Percentiles rank a stretch among this genome's conserved stretches.
Conservation (phyloP, 495 filamentous ascomycete genomes). For the Neurospora tetraspora region DNA sequence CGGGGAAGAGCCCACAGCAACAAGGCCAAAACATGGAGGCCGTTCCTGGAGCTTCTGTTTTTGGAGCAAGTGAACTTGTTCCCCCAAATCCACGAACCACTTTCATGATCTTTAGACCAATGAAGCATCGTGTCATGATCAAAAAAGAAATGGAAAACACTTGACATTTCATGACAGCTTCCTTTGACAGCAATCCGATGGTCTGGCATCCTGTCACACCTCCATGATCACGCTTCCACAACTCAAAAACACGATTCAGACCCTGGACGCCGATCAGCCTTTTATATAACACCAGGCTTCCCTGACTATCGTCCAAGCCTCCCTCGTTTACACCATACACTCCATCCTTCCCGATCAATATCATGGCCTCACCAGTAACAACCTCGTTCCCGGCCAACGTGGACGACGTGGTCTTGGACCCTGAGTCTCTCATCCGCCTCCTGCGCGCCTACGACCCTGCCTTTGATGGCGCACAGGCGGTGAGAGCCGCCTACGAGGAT, state of each 20-base stretch:
- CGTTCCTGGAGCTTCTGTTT: neutral
- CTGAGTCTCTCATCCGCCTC: slow-evolving; percentile 15
- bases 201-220: neutral
- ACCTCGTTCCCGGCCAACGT: neutral
- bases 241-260: neutral
- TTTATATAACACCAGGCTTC: neutral
- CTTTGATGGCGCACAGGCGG: slow-evolving; percentile 17
- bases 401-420: slow-evolving; percentile 10
- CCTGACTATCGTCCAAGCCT: neutral
- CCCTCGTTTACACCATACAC: neutral
- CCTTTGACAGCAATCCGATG: neutral
- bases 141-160: neutral
- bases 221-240: neutral
- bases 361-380: neutral
- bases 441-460: slow-evolving; percentile 21
- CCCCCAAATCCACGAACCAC: neutral
- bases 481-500: slow-evolving; percentile 14
- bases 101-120: neutral
- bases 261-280: neutral
- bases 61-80: neutral
- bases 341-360: neutral
- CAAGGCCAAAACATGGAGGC: neutral
- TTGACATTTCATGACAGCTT: neutral
- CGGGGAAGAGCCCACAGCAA: neutral
- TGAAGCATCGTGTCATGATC: neutral